Base-by-base conservation (phyloP, 2,329 filamentous ascomycete genomes). In the Claviceps sp. region DNA sequence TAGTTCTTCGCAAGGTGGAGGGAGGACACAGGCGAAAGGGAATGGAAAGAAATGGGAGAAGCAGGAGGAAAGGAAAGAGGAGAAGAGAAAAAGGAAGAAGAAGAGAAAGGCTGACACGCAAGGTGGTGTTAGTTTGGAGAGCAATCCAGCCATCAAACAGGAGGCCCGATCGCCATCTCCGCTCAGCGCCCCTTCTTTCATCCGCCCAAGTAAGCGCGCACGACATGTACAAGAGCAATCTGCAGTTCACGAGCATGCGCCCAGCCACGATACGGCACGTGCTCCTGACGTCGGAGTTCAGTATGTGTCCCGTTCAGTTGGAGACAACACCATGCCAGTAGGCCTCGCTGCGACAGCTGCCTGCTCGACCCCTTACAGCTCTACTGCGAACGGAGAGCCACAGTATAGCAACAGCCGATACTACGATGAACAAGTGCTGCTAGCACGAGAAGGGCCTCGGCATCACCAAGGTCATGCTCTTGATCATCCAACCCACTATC, bases 121-220 rank as follows among this genome's bases (percentile, higher is more conserved):
- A 69, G 71, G 65, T 62, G 71, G 65, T 62, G 68, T 64, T 48
- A 75, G 75, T 55, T 61, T 67, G 43, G 71, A 73, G 50, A 65
- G 64, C 40, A 73, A 72, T 37, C 77, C 79, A 9, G 73, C 74
- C 56, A 82, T 85, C 59, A 85, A 85, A 60, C 68, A 74, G 24
- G 82, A 85, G 61, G 81, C 81, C n/a, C 73, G 71, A 47, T 85
- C 82, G 2, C 76, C 78, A 1, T 84, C 81, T 6, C 81, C 79
- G 8, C 64, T 82, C 49, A 69, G 69, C 55, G 73, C 73, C 18
- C 73, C 73, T 20, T 70, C 75, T n/a, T 72, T 75, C 54, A 64
- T 72, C 37, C 73, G 78, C 48, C 76, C 80, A 9, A 70, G 68
- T 57, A 84, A 84, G 62, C 75, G 80, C 49, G 73, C 75, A 59